Evolutionary conservation across 129 eudicot genomes (phyloP), one percentile per base, ranked within the genome.

Genomic region (Centella asiatica): DNA sequence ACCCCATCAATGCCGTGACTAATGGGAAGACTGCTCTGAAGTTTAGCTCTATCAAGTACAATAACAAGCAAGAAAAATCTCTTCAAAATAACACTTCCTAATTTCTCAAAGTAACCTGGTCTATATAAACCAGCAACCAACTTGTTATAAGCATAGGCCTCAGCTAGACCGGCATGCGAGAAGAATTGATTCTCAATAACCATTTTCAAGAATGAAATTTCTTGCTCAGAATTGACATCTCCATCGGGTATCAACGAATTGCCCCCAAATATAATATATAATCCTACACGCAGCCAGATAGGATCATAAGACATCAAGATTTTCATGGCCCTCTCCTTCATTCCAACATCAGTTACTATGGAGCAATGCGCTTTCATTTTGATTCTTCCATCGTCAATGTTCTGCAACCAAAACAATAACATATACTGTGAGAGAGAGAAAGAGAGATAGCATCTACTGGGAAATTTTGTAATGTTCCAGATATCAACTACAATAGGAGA

Each of bases 311-410:
- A 71, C 95, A 87, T 78, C 32, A 93, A 68, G 36, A 78, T 65
- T 79, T 74, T 78, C 57, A 85, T 39, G 52, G 96, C 92, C 48
- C 78, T 93, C 80, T 93, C 92, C 68, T 83, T 93, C 95, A 93
- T 77, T 62, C 96, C 95, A 37, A 93, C 95, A 77, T 93, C 99
- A 27, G 88, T 82, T 40, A 88, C 92, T 40, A 93, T 80, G 24
- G 99, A 94, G 60, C 99, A 93, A 60, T 86, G 80, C 37, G 84
- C 72, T 75, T 79, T 93, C 96, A 93, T 93, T 60, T 84, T 93
- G 36, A 93, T 70, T 50, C 99, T 82, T 19, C 99, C 96, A 50
- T 80, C 88, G 63, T 93, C 99, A 22, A 93, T 78, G 65, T 74
- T 93, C 99, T 93, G 89, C 27, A 53, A 65, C 34, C 26, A 23